phyloP scores from a whole-genome alignment of 1,284 basidiomycete genomes.

The Ustilago loliicola region DNA sequence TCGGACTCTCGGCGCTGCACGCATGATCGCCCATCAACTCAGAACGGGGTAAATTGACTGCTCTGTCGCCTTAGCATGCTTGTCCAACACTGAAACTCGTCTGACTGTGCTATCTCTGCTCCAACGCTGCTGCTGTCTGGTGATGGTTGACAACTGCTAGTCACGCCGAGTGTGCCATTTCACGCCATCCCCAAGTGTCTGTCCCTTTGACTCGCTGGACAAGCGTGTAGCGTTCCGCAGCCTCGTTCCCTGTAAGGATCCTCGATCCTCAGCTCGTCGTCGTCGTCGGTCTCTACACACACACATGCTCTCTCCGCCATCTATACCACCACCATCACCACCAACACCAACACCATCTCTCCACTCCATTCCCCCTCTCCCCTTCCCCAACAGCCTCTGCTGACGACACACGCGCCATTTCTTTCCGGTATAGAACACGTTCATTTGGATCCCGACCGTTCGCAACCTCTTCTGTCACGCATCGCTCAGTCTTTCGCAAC shows the following conservation, averaged over 20 bases:
- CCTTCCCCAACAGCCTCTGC: constrained; percentile 1
- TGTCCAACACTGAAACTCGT: constrained; percentile 28
- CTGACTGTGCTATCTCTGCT: constrained; percentile 1
- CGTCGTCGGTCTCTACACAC: not conserved
- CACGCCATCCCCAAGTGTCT: not conserved
- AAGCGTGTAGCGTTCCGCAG: constrained; percentile 6
- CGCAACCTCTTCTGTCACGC: constrained; percentile 18
- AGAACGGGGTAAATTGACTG: constrained; percentile 4
- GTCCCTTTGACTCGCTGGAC: constrained; percentile 1
- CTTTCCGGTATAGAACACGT: constrained; percentile 20
- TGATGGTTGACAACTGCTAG: not conserved
- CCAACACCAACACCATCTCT: constrained; percentile 18
- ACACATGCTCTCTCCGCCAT: not conserved
- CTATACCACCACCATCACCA: not conserved
- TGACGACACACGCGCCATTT: constrained; percentile 6
- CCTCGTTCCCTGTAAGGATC: not conserved
- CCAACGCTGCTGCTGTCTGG: not conserved
- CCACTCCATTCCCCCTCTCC: constrained; percentile 4
- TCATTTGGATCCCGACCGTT: constrained; percentile 27
- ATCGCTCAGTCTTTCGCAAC: constrained; percentile 3
- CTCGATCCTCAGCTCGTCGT: not conserved
- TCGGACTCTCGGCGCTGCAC: constrained; percentile 25
- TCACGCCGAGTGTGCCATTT: not conserved
- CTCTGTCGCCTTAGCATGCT: constrained; percentile 6
- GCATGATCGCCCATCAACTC: constrained; percentile 23